Percentiles rank a stretch among this genome's conserved stretches.
Conservation (phyloP, 305 asterid species). For the Fraxinus albicans region DNA sequence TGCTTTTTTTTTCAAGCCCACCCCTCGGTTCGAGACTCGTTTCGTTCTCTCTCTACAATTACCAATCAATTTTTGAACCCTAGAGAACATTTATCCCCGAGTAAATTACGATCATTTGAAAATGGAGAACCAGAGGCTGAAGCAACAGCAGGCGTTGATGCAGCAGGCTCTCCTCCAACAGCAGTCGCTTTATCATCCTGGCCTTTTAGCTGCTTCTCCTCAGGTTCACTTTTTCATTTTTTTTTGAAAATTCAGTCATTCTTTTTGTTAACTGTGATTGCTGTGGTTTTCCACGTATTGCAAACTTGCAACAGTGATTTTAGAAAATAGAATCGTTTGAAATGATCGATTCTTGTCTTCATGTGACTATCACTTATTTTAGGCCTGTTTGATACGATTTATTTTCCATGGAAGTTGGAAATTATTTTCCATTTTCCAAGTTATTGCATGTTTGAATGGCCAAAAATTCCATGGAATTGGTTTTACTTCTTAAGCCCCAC, state of each 20-base stretch:
- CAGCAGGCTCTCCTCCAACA: slow-evolving; percentile 94
- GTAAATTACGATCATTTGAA: slow-evolving; percentile 18
- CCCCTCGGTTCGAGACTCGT: slow-evolving; percentile 22
- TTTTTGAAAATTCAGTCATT: not conserved
- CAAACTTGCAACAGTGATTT: not conserved
- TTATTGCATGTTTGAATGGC: too few relatives aligned
- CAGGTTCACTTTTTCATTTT: slow-evolving; percentile 43
- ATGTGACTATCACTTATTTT: not conserved
- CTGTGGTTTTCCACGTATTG: not conserved
- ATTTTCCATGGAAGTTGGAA: too few relatives aligned
- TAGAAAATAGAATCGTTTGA: not conserved
- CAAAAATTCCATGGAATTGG: too few relatives aligned
- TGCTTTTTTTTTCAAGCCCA: not conserved
- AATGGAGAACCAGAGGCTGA: slow-evolving; percentile 84
- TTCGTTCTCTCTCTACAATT: slow-evolving; percentile 34
- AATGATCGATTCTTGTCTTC: not conserved
- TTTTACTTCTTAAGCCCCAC: too few relatives aligned
- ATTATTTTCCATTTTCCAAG: too few relatives aligned
- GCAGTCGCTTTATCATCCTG: slow-evolving; percentile 84
- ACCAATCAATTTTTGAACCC: slow-evolving; percentile 24
- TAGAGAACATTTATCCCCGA: not conserved
- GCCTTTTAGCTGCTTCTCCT: slow-evolving; percentile 66
- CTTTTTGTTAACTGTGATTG: not conserved
- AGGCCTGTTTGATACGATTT: too few relatives aligned
- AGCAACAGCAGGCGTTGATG: slow-evolving; percentile 86